A percentile compares a stretch with the other conserved stretches of the same genome.
Evolutionary conservation across 805 yeast genomes (phyloP).

Genomic region (Yamadazyma akitaensis): DNA sequence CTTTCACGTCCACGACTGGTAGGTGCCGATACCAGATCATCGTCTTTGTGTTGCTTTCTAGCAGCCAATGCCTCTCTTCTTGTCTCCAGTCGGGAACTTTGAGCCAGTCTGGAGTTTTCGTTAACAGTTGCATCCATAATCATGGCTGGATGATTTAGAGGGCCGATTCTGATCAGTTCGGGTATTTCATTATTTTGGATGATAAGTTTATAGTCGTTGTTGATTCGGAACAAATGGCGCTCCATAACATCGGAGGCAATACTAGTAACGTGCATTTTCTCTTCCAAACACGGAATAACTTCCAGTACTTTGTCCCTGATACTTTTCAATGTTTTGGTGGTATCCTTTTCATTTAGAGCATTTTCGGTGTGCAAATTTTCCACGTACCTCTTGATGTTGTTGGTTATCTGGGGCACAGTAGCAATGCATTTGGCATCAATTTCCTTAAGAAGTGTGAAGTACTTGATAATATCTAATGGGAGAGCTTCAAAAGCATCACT

Average conservation of each 20-base stretch:
- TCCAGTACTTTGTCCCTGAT: conserved; percentile 54
- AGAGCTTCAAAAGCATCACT: conserved; percentile 88
- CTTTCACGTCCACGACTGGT: conserved; percentile 13
- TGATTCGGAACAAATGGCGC: conserved; percentile 67
- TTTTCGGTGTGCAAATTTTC: conserved; percentile 16
- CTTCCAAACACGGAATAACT: conserved; percentile 88
- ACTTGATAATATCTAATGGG: conserved; percentile 78
- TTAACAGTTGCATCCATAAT: conserved; percentile 53
- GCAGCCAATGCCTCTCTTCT: conserved; percentile 94
- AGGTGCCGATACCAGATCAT: conserved; percentile 1
- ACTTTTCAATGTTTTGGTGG: conserved; percentile 8
- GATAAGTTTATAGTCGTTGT: conserved; percentile 76
- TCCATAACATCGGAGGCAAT: conserved; percentile 77
- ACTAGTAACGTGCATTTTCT: conserved; percentile 95
- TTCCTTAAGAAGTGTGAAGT: conserved; percentile 84
- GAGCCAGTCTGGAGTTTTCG: conserved; percentile 55
- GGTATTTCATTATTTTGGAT: conserved; percentile 78
- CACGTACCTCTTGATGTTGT: conserved; percentile 48
- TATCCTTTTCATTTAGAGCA: neutral
- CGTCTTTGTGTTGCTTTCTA: conserved; percentile 54
- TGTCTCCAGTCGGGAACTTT: conserved; percentile 75
- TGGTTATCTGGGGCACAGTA: conserved; percentile 63
- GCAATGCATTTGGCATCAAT: conserved; percentile 91
- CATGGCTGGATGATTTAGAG: conserved; percentile 89
- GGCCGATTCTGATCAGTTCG: conserved; percentile 70